Evolutionary conservation across 2,329 filamentous ascomycete genomes (phyloP), one percentile per base, ranked within the genome.

Genomic region (Xylaria sp.): DNA sequence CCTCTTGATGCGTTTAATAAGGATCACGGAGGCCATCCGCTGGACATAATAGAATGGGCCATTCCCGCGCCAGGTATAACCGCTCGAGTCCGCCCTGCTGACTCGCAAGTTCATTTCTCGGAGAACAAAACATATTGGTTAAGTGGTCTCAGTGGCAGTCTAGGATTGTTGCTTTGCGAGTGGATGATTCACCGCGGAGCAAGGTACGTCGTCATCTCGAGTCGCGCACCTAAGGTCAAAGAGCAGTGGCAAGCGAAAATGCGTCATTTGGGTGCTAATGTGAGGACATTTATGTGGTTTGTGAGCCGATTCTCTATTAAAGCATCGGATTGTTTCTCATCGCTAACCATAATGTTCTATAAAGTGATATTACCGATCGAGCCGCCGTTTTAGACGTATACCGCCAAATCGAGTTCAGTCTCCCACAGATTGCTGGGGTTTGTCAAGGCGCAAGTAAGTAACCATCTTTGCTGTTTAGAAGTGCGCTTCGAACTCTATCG

Each of bases 331-430:
- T 20, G n/a, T 6, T 8, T 6, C 13, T 15, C 20, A 48, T 48
- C 25, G 8, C 39, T 59, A 23, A 59, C 13, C 2, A 48, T 31
- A n/a, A 48, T 28, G 13, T 13, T 48, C 5, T 15, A 4, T n/a
- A n/a, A 31, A 59, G 56, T 59, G 25, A 23, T 46, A 33, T 55
- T 20, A 55, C 52, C 1, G 52, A 55, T 55, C 52, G 52, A 55
- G 28, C 25, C 36, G 52, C 52, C 13, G 36, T 36, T 15, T 60
- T 79, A 12, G 76, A 78, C 48, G 76, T 76, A 68, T 76, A 4
- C 83, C 80, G 67, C 39, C 39, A 10, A 48, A 59, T 59, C 41
- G 23, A 48, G 39, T 59, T 9, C 12, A 8, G 12, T 28, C 25
- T 51, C 2, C 48, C 48, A 51, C 48, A 5, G 9, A 28, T 51